Percentiles rank a stretch among this genome's conserved stretches.
Conservation (phyloP, 1,139 yeast species). For the Arxiozyma bovina region DNA sequence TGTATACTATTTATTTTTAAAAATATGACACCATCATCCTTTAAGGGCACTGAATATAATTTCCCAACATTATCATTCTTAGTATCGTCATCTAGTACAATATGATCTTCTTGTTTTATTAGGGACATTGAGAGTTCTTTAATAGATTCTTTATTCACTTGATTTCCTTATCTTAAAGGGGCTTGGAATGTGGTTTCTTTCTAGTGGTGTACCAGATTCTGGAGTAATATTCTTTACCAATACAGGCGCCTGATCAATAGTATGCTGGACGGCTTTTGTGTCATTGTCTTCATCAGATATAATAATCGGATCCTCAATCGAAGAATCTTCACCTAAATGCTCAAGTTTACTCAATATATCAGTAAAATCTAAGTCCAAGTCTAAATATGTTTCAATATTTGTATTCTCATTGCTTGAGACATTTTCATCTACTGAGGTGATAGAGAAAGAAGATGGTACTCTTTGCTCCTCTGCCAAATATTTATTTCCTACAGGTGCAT, state of each 20-base stretch:
- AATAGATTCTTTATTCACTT: neutral
- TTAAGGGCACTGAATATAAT: neutral
- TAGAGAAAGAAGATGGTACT: neutral
- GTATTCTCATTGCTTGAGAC: neutral
- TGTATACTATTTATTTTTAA: slow-evolving; percentile 53
- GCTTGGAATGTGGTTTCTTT: slow-evolving; percentile 12
- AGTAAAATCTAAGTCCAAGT: slow-evolving; percentile 5
- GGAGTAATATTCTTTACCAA: neutral
- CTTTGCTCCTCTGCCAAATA: neutral
- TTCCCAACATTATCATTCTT: neutral
- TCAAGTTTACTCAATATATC: slow-evolving; percentile 5
- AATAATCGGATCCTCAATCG: neutral
- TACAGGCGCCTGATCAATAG: neutral
- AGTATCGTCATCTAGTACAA: neutral
- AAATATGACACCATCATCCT: slow-evolving; percentile 57
- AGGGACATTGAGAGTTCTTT: neutral
- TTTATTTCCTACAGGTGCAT: neutral
- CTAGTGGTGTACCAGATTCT: neutral
- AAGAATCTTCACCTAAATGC: neutral
- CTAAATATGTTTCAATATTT: slow-evolving; percentile 4
- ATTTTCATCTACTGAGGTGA: neutral
- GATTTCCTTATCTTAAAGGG: slow-evolving; percentile 16
- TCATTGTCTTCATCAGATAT: neutral
- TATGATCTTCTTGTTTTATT: neutral
- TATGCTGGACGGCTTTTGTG: neutral